Evolutionary conservation across 305 asterid species (phyloP).

Genomic region (Withania somnifera): DNA sequence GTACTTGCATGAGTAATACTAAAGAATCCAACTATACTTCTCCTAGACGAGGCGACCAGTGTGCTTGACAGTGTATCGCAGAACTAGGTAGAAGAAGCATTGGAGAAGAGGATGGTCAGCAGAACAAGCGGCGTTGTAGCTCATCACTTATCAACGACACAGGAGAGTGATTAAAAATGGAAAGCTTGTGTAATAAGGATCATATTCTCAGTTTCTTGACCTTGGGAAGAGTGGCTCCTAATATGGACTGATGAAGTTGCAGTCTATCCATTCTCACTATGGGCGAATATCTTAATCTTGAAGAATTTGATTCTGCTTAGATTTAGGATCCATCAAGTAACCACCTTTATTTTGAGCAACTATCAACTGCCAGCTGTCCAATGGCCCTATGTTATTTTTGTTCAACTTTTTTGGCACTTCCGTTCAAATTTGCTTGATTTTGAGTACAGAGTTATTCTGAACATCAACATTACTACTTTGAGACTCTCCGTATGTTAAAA

Average conservation of each 20-base stretch:
- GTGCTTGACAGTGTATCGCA: slow-evolving; percentile 31
- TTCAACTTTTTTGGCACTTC: neutral
- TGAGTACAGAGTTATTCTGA: neutral
- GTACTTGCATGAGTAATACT: slow-evolving; percentile 55
- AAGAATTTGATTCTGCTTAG: neutral
- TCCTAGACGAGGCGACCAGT: slow-evolving; percentile 14
- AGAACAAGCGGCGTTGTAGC: slow-evolving; percentile 58
- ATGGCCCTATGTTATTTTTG: neutral
- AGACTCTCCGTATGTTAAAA: neutral
- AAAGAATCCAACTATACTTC: slow-evolving; percentile 57
- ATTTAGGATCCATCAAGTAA: neutral
- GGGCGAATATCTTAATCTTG: neutral
- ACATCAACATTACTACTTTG: neutral
- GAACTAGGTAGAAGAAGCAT: slow-evolving; percentile 50
- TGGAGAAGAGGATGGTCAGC: slow-evolving; percentile 53
- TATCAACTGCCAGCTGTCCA: neutral
- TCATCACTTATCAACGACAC: slow-evolving; percentile 53
- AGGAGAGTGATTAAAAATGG: slow-evolving; percentile 63
- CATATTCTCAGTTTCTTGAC: slow-evolving; percentile 39
- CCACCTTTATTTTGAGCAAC: neutral
- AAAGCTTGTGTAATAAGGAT: slow-evolving; percentile 54
- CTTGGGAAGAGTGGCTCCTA: slow-evolving; percentile 37
- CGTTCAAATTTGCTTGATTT: neutral
- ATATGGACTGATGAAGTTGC: slow-evolving; percentile 39
- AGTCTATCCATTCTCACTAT: slow-evolving; percentile 17